Evolutionary conservation across 495 filamentous ascomycete genomes (phyloP).

Genomic region (Penicillium fimorum): DNA sequence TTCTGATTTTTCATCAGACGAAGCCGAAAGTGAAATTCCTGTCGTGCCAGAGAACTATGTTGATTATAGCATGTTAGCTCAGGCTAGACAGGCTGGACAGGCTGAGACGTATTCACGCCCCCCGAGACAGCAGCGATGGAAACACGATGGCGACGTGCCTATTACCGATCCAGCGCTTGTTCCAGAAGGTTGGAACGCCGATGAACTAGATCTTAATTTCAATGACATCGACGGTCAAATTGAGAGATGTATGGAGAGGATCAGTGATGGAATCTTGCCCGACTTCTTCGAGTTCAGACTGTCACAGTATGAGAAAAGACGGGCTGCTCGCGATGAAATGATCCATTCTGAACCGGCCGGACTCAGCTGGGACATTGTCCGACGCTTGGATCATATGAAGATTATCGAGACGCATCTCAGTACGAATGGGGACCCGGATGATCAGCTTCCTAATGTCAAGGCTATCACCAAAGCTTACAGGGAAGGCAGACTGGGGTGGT

Average conservation of each 20-base stretch:
- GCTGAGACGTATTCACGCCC: not conserved
- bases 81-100: not conserved
- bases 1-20: not conserved
- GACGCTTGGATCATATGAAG: slow-evolving; percentile 4
- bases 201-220: slow-evolving; percentile 6
- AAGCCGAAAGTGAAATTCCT: not conserved
- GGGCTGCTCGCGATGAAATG: not conserved
- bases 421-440: not conserved
- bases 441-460: slow-evolving; percentile 9
- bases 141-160: not conserved
- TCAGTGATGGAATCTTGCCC: slow-evolving; percentile 11
- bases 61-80: not conserved
- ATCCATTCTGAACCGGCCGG: not conserved
- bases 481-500: not conserved
- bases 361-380: not conserved
- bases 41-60: not conserved
- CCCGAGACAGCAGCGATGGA: slow-evolving; percentile 4
- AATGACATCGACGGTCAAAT: slow-evolving; percentile 12
- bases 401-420: not conserved
- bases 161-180: not conserved
- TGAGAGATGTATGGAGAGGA: slow-evolving; percentile 6
- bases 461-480: slow-evolving; percentile 6
- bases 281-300: slow-evolving; percentile 1
- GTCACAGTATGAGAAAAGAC: not conserved
- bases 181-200: slow-evolving; percentile 1